Evolutionary conservation across 495 filamentous ascomycete genomes (phyloP), one percentile per base, ranked within the genome.

Genomic region (Daldinia decipiens): DNA sequence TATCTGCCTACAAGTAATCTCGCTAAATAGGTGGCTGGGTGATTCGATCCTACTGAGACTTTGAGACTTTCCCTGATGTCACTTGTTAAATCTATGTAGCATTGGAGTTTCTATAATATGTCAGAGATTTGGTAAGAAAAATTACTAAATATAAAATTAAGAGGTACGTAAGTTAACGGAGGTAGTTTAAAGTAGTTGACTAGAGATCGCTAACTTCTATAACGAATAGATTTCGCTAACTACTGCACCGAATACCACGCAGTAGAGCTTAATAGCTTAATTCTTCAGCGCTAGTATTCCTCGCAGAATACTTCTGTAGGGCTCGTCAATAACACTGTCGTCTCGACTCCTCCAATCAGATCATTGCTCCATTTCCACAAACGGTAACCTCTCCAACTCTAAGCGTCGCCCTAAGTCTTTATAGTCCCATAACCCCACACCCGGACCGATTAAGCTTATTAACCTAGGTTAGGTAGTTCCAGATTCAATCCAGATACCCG

Each of bases 321-420:
- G 36, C 40, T 58, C 6, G 13, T n/a, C 7, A 39, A 12, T 13
- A 27, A 38, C 40, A 17, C 38, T 27, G 57, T 13, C 34, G 12
- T 15, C 24, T 36, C 11, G 15, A 59, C 24, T 45, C 43, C 43
- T 39, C 67, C 67, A 70, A 70, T 70, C 53, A 59, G 13, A 59
- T 50, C 9, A 19, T 45, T 15, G 12, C 13, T 47, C 8, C 17
- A 32, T 43, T 65, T 56, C 62, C 62, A 6, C 26, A 56, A 56
- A 50, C 7, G 52, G 62, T n/a, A 65, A 65, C 9, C 24, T 55
- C 36, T 57, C 21, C 5, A 31, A 36, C 43, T 29, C 15, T 50
- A 13, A 26, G 43, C 31, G 17, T 12, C 17, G 31, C 36, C 8
- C 19, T 6, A 39, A 13, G 7, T 13, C 12, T 57, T 11, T 38